Evolutionary conservation across 306 rosid genomes (phyloP).

Genomic region (Malus asiatica): DNA sequence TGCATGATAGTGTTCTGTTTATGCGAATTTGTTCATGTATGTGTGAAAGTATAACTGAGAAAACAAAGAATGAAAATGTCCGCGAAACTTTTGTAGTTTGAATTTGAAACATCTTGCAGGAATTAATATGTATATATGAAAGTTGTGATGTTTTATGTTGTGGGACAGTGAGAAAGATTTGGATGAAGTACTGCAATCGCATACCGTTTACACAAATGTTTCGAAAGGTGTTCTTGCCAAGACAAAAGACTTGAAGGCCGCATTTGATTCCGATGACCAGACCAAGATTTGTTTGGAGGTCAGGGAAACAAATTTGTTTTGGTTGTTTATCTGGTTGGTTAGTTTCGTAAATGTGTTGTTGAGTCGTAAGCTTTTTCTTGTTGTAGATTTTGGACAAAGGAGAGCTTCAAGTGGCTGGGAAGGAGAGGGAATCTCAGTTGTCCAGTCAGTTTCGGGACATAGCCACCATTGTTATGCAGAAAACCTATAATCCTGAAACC

Average conservation of each 20-base stretch:
- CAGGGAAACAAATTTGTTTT: background rate
- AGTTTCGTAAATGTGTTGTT: background rate
- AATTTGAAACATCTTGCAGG: too few species aligned
- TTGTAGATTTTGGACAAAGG: slow-evolving; percentile 78
- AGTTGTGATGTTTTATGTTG: background rate
- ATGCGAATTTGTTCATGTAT: background rate
- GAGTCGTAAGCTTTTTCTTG: background rate
- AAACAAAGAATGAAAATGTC: too few species aligned
- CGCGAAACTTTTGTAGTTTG: too few species aligned
- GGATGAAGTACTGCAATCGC: slow-evolving; percentile 93
- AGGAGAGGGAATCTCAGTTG: slow-evolving; percentile 85
- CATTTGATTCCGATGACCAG: slow-evolving; percentile 86
- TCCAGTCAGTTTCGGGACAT: slow-evolving; percentile 92
- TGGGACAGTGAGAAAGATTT: slow-evolving; percentile 72
- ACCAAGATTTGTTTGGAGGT: slow-evolving; percentile 76
- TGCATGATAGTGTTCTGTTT: too few species aligned
- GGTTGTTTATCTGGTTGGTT: background rate
- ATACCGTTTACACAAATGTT: slow-evolving; percentile 74
- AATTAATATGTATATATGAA: background rate
- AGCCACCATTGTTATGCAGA: slow-evolving; percentile 92
- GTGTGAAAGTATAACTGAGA: too few species aligned
- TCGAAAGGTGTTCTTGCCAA: slow-evolving; percentile 95
- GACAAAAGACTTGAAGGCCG: slow-evolving; percentile 62
- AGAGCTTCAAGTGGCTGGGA: slow-evolving; percentile 93
- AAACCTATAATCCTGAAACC: slow-evolving; percentile 87